phyloP scores from a whole-genome alignment of 805 yeast genomes.

The Lachancea fermentati region DNA sequence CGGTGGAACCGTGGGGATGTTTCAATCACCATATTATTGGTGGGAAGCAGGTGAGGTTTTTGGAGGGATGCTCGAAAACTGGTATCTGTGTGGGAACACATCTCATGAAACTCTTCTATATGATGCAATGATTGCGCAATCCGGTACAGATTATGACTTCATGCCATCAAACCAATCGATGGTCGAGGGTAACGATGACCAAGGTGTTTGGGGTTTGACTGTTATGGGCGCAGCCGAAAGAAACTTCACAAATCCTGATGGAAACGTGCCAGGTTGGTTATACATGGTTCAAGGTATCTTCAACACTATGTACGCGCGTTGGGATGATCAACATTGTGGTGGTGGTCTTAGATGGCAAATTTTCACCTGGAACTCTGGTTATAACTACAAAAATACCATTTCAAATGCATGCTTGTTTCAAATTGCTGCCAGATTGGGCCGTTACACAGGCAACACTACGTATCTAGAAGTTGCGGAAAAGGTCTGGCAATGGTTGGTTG shows the following conservation, averaged over 20 bases:
- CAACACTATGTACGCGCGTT: constrained; percentile 50
- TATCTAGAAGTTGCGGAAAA: constrained; percentile 48
- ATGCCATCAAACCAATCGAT: constrained; percentile 84
- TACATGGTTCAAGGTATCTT: constrained; percentile 78
- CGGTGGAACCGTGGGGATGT: constrained; percentile 72
- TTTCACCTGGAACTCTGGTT: constrained; percentile 54
- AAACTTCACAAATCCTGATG: constrained; percentile 66
- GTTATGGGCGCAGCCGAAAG: constrained; percentile 90
- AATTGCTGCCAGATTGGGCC: constrained; percentile 56
- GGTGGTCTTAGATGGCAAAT: constrained; percentile 74
- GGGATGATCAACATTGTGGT: constrained; percentile 50
- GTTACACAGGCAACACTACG: constrained; percentile 47
- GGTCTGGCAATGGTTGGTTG: constrained; percentile 57
- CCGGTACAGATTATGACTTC: constrained; percentile 68
- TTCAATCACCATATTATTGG: constrained; percentile 71
- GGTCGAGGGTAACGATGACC: constrained; percentile 97
- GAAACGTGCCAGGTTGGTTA: constrained; percentile 62
- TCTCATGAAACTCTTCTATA: constrained; percentile 56
- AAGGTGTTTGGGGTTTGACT: constrained; percentile 94
- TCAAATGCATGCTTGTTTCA: constrained; percentile 63
- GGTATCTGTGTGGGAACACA: constrained; percentile 63
- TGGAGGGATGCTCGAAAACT: constrained; percentile 79
- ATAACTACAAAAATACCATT: constrained; percentile 57
- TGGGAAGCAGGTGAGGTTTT: constrained; percentile 98
- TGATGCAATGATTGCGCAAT: constrained; percentile 65